Conservation (phyloP, 2,329 filamentous ascomycete genomes). For the Hymenoscyphus salicellus region DNA sequence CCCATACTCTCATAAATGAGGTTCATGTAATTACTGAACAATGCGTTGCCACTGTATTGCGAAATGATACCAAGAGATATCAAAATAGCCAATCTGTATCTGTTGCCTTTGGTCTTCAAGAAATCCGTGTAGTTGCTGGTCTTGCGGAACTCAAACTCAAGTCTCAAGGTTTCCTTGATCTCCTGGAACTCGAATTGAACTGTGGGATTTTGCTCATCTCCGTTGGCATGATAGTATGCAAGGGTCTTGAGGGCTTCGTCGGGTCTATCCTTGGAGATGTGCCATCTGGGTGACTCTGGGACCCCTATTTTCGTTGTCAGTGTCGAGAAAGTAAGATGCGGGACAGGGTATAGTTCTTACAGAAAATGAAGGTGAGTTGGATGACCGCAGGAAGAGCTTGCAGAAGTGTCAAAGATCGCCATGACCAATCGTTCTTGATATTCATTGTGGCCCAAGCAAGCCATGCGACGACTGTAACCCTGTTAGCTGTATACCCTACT, state of each 20-base stretch:
- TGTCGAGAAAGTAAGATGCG: background rate
- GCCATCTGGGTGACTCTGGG: slow-evolving; percentile 61
- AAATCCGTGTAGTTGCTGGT: slow-evolving; percentile 54
- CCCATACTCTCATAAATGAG: slow-evolving; percentile 60
- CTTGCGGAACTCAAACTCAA: slow-evolving; percentile 41
- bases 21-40: slow-evolving; percentile 66
- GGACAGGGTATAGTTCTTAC: slow-evolving; percentile 14
- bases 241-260: slow-evolving; percentile 53
- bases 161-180: slow-evolving; percentile 31
- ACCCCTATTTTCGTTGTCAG: slow-evolving; percentile 32
- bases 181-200: slow-evolving; percentile 46
- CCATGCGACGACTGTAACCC: slow-evolving; percentile 51
- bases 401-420: slow-evolving; percentile 63
- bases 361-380: slow-evolving; percentile 64
- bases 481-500: slow-evolving; percentile 16
- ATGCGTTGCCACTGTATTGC: slow-evolving; percentile 65
- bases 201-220: slow-evolving; percentile 46
- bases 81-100: slow-evolving; percentile 60
- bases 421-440: slow-evolving; percentile 61
- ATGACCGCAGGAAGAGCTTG: slow-evolving; percentile 60
- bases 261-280: slow-evolving; percentile 52
- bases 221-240: slow-evolving; percentile 55
- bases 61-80: slow-evolving; percentile 64
- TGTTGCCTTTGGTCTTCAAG: slow-evolving; percentile 56
- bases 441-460: slow-evolving; percentile 61